These are phyloP conservation scores for Achaetomium macrosporum DNA, from an alignment of 2,329 filamentous ascomycete genomes.

Conservation along the genomic window DNA sequence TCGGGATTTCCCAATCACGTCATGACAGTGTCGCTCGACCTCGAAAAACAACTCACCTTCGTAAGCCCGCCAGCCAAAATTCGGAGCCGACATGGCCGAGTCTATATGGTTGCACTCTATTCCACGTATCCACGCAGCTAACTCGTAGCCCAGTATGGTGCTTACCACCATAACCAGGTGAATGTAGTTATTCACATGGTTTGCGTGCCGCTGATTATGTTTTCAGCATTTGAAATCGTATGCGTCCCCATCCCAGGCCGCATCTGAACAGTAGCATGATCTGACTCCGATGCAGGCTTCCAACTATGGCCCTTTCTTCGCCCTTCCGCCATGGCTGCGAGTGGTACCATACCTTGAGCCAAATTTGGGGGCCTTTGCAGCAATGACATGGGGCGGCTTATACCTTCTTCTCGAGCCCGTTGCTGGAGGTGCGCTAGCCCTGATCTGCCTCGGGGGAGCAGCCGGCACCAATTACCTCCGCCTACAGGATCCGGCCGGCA, in stretches of 20 bases:
- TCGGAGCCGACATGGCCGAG: not conserved
- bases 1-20: not conserved
- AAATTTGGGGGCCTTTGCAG: conserved; percentile 25
- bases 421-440: conserved; percentile 70
- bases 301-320: conserved; percentile 57
- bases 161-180: conserved; percentile 72
- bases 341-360: conserved; percentile 55
- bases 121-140: not conserved
- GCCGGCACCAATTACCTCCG: conserved; percentile 72
- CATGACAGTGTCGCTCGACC: conserved; percentile 55
- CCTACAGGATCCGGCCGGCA: conserved; percentile 44
- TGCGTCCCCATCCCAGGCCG: conserved; percentile 27
- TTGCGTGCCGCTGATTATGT: conserved; percentile 70
- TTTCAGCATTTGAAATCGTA: conserved; percentile 68
- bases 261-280: not conserved
- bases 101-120: not conserved
- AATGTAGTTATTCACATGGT: conserved; percentile 75
- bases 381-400: conserved; percentile 58
- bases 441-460: conserved; percentile 68
- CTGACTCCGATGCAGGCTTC: conserved; percentile 37
- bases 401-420: conserved; percentile 94
- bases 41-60: conserved; percentile 77
- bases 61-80: conserved; percentile 45
- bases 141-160: conserved; percentile 60
- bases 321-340: conserved; percentile 60